Evolutionary conservation across 2,329 filamentous ascomycete genomes (phyloP), one percentile per base, ranked within the genome.

Genomic region (Penicillium verrucosum): DNA sequence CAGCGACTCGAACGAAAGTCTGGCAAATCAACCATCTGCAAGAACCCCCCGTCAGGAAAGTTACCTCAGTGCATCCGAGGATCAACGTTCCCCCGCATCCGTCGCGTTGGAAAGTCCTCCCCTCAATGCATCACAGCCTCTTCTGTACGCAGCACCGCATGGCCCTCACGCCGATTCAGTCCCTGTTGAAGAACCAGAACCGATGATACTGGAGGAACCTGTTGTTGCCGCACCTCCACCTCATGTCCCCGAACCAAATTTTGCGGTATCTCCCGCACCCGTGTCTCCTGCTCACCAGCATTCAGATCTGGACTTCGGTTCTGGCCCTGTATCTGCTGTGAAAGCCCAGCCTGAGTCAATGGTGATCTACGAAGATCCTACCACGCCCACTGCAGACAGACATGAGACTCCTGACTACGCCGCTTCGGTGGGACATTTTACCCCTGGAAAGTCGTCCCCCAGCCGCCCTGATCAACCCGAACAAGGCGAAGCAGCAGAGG

Each of bases 41-140:
- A 56, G 48, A 40, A 52, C 42, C 40, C 53, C 44, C 16, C 46
- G 34, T 14, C 46, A 62, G 6, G 42, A 50, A 23, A 60, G 61
- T 32, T 54, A 53, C 12, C 51, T 82, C 4, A 78, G 78, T 51
- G 80, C 82, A 29, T 82, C 81, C 60, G 82, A 84, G 66, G 81
- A 83, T 59, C 80, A 80, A 1, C 78, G 80, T 51, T 75, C 69
- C 3, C 68, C 65, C 42, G 53, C 56, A 18, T 56, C 61, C 23
- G 25, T 62, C 11, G 44, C 61, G 23, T 41, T 67, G 41, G 65
- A 65, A 40, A 68, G 66, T 18, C 64, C 64, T 23, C 60, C 57
- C 3, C 58, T 66, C 40, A 45, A 56, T 44, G 56, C 59, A 21
- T 60, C 61, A 12, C 59, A 62, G 6, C 45, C 38, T 30, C 30